Base-by-base conservation (phyloP, 345 rosid species). In the Pseudoturritis turrita region DNA sequence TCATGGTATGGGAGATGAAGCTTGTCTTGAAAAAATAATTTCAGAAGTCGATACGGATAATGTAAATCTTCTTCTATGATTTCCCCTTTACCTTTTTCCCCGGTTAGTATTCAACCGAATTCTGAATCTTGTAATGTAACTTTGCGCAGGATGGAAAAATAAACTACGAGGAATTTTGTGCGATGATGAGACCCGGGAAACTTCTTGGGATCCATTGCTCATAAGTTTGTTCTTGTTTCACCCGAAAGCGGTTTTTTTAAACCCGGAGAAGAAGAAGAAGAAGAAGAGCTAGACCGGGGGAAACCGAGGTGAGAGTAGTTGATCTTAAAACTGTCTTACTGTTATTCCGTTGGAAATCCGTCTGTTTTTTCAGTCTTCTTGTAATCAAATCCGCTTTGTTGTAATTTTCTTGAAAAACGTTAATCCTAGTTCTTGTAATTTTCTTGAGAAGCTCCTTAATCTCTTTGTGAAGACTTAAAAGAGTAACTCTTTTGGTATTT, bases 181-280 rank as follows among this genome's bases (percentile, higher is more conserved):
- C n/a, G 10, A 92, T 90, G 93, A 87, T 93, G 96, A 85, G 86
- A 80, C 74, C 77, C 4, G 85, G 71, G 65, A 70, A 72, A 53
- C 83, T 63, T 36, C 71, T 79, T 47, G 79, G 69, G 57, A 51
- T 46, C 7, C 26, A 40, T 39, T 28, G 67, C 7, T 18, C 40
- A 43, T 37, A 57, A 25, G 33, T 51, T 7, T 50, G 65, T 9
- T 25, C 22, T 52, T 51, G 17, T 57, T 56, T 68, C 31, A 41
- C 31, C 31, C n/a, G 46, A 59, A 25, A 23, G 2, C 19, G 37
- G 52, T 41, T 52, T 23, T 35, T 10, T 13, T 10, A 52, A 52
- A 22, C 60, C n/a, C 6, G n/a, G 15, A 15, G 37, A 35, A 35
- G n/a, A 15, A 35, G 28, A 49, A 35, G n/a, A 10, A 15, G 37